These are phyloP conservation scores for Melastoma candidum DNA, from an alignment of 441 rosid genomes.

Conservation along the genomic window DNA sequence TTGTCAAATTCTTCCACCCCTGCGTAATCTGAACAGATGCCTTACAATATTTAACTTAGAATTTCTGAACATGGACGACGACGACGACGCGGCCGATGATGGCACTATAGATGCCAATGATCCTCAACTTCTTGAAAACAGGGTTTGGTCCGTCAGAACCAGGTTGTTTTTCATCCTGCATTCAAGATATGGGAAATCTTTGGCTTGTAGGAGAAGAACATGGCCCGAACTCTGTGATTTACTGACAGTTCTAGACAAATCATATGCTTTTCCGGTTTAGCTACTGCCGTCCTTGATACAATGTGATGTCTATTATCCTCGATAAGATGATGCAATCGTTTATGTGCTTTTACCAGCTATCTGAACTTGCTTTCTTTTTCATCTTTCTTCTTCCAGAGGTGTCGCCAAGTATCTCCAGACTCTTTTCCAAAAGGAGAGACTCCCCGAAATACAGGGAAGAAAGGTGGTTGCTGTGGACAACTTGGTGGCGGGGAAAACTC, in stretches of 20 bases:
- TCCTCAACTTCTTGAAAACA: conserved; percentile 64
- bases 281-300: too few relatives aligned
- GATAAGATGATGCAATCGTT: neutral
- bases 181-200: neutral
- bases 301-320: neutral
- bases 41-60: conserved; percentile 28
- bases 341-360: too few relatives aligned
- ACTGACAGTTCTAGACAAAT: neutral
- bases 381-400: conserved; percentile 34
- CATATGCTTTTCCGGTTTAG: too few relatives aligned
- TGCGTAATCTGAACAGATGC: neutral
- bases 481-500: conserved; percentile 83
- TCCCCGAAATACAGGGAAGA: conserved; percentile 39
- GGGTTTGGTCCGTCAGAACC: conserved; percentile 98
- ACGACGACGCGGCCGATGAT: conserved; percentile 62
- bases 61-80: conserved; percentile 86
- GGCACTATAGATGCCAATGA: conserved; percentile 46
- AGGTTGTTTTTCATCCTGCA: conserved; percentile 31
- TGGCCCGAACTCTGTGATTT: conserved; percentile 8
- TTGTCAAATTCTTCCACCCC: neutral
- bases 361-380: neutral
- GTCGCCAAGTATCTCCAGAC: conserved; percentile 89
- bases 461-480: conserved; percentile 51
- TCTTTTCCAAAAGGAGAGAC: conserved; percentile 46
- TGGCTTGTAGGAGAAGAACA: neutral